Evolutionary conservation across 83 land plant species (phyloP), one percentile per base, ranked within the genome.

Genomic region (Picea abies): DNA sequence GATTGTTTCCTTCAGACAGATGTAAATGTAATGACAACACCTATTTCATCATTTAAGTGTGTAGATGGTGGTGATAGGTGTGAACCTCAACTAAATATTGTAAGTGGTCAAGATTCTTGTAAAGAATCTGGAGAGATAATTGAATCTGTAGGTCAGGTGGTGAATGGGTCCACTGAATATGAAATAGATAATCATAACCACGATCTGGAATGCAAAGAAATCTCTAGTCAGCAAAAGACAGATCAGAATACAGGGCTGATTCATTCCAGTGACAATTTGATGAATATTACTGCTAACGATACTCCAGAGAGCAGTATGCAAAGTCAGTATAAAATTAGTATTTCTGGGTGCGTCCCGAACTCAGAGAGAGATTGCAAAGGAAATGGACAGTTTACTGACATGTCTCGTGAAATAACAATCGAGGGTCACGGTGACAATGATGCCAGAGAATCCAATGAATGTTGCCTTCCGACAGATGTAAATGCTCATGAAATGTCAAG

Each of bases 11-110:
- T 37, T 32, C 17, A 70, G 32, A 26, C 75, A 70, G 37, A 70
- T 20, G 47, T 70, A 70, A 44, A 88, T 84, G 81, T 92, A 49
- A 49, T 92, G 66, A 88, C 89, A n/a, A 92, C 94, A 2, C 92
- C 94, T 15, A 75, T 90, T n/a, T 87, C 87, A 63, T 83, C 91
- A 73, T 69, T 80, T 63, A 90, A 92, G 41, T 52, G 3, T 71
- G 5, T 19, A 37, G 75, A 1, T 20, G 39, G 44, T 70, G 41
- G n/a, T 16, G 32, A 17, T 70, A 17, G 39, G 22, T 80, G 80
- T 63, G 80, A 88, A 2, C 88, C 89, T 69, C 92, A 85, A 76
- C 84, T 91, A 4, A 4, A 35, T 35, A 35, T 35, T 35, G 37
- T 35, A 2, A 0, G 37, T 35, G 37, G 37, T 35, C 37, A 35